Percentiles rank a stretch among this genome's conserved stretches.
Conservation (phyloP, 1,139 yeast genomes). For the Sugiyamaella japonica region DNA sequence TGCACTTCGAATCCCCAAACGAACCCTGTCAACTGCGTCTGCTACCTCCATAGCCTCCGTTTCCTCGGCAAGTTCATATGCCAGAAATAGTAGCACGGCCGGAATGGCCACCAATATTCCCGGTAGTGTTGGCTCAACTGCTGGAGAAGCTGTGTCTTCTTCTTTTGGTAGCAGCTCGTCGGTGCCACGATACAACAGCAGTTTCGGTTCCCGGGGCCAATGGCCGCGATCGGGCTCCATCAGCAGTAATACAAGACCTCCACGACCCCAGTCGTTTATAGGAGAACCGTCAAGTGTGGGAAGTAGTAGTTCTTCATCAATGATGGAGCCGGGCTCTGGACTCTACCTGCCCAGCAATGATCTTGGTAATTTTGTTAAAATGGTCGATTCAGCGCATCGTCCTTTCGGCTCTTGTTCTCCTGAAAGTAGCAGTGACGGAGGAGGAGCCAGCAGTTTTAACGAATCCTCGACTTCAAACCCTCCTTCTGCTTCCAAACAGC, state of each 20-base stretch:
- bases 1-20: constrained; percentile 36
- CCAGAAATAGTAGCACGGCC: constrained; percentile 4
- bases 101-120: constrained; percentile 7
- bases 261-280: constrained; percentile 28
- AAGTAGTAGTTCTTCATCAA: constrained; percentile 30
- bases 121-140: constrained; percentile 11
- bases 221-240: constrained; percentile 33
- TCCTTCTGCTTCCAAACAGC: background rate
- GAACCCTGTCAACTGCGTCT: constrained; percentile 33
- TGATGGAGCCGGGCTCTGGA: constrained; percentile 41
- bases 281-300: constrained; percentile 32
- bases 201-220: constrained; percentile 36
- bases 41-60: constrained; percentile 24
- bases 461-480: constrained; percentile 17
- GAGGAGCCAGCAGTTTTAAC: constrained; percentile 10
- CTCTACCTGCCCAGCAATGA: constrained; percentile 58
- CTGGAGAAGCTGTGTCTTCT: constrained; percentile 28
- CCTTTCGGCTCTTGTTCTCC: constrained; percentile 15
- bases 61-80: constrained; percentile 16
- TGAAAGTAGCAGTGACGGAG: background rate
- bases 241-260: constrained; percentile 23
- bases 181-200: constrained; percentile 35
- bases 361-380: constrained; percentile 72
- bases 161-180: constrained; percentile 33
- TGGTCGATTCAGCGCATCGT: constrained; percentile 59